Evolutionary conservation across 495 filamentous ascomycete genomes (phyloP).

Genomic region (Aspergillus nanangensis): DNA sequence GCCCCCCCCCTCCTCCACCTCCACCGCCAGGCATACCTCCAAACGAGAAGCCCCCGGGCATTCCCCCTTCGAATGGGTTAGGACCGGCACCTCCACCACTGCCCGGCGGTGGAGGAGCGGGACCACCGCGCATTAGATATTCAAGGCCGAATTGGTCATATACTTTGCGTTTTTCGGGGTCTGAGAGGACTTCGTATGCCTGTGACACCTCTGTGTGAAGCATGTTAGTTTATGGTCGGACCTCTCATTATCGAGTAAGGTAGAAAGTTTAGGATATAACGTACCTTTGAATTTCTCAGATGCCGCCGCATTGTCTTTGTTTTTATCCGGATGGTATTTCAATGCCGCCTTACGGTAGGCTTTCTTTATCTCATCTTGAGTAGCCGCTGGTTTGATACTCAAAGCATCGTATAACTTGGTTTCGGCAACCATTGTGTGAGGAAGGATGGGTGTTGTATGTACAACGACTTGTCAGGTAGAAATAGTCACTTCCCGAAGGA

Average conservation of each 20-base stretch:
- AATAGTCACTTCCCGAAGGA: no score
- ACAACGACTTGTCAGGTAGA: neutral
- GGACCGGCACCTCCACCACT: conserved; percentile 42
- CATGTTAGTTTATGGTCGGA: conserved; percentile 17
- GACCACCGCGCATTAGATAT: conserved; percentile 81
- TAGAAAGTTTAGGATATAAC: no score
- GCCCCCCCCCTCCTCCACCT: conserved; percentile 52
- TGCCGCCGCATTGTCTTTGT: conserved; percentile 80
- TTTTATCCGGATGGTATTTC: conserved; percentile 96
- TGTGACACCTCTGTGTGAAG: conserved; percentile 68
- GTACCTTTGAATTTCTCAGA: conserved; percentile 82
- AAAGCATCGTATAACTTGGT: conserved; percentile 81
- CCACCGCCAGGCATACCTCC: conserved; percentile 53
- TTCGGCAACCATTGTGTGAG: conserved; percentile 79
- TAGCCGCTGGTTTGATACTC: conserved; percentile 69
- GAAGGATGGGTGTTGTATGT: neutral
- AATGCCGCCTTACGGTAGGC: conserved; percentile 90
- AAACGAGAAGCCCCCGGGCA: conserved; percentile 53
- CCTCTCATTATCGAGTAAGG: no score
- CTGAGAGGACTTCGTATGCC: conserved; percentile 95
- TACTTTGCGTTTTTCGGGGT: conserved; percentile 93
- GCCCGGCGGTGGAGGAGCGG: conserved; percentile 57
- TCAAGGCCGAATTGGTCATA: conserved; percentile 96
- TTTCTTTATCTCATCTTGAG: conserved; percentile 95
- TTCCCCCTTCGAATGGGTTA: conserved; percentile 49